Conservation (phyloP, 169 alveolate species). For the Plasmodium inui region DNA sequence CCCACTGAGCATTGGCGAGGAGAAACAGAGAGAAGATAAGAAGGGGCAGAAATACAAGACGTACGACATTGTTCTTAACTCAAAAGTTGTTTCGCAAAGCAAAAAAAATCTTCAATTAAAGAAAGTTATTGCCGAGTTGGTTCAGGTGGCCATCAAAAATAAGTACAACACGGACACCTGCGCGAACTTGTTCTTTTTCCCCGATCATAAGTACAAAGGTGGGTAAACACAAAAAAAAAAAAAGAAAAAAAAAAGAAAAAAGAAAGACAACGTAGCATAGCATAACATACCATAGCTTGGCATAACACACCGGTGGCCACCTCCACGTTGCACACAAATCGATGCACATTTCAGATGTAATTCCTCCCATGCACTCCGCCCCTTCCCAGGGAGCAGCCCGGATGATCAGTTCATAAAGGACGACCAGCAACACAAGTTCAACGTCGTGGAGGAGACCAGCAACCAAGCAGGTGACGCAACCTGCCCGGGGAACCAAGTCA, state of each 20-base stretch:
- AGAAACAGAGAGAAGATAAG: constrained; percentile 68
- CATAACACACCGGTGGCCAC: background rate
- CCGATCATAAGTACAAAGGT: constrained; percentile 76
- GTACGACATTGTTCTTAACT: constrained; percentile 70
- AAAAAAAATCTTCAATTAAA: constrained; percentile 49
- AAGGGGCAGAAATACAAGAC: constrained; percentile 73
- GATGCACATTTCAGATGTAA: background rate
- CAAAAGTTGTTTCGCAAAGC: constrained; percentile 54
- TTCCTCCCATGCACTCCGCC: constrained; percentile 1
- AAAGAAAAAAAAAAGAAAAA: background rate
- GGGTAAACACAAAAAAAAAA: background rate
- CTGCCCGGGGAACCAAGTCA: background rate
- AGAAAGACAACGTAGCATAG: background rate
- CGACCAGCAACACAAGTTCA: constrained; percentile 73
- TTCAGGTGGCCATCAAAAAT: constrained; percentile 69
- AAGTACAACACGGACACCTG: constrained; percentile 72
- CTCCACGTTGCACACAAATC: background rate
- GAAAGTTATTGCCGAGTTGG: constrained; percentile 71
- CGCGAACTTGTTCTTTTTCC: constrained; percentile 55
- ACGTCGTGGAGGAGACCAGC: constrained; percentile 15
- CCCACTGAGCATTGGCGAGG: constrained; percentile 77
- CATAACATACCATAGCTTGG: background rate
- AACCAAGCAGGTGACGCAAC: background rate
- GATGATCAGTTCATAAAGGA: constrained; percentile 67
- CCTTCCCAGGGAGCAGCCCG: constrained; percentile 34